phyloP scores from a whole-genome alignment of 202 grass and related monocot species.

The Setaria italica region DNA sequence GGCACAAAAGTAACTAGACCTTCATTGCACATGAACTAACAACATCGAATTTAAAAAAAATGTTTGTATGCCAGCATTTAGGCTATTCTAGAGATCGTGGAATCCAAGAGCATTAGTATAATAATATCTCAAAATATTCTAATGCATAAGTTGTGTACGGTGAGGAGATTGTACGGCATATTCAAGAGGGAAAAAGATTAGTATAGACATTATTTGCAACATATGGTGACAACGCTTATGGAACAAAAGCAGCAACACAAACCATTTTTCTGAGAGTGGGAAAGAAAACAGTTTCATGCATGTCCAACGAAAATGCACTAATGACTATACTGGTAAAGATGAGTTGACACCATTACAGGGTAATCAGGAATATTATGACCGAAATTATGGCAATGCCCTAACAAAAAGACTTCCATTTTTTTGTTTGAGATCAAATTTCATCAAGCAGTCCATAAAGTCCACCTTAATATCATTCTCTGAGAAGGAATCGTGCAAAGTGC shows the following conservation, averaged over 20 bases:
- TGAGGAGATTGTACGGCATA: not conserved
- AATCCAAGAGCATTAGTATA: not conserved
- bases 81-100: not conserved
- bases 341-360: not conserved
- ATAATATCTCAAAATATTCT: constrained; percentile 10
- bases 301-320: constrained; percentile 4
- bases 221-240: constrained; percentile 22
- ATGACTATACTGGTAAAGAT: constrained; percentile 19
- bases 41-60: not conserved
- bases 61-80: not conserved
- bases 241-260: constrained; percentile 28
- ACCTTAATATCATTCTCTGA: constrained; percentile 92
- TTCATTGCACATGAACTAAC: not conserved
- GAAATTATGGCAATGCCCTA: constrained; percentile 11
- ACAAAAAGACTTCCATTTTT: not conserved
- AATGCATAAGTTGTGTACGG: not conserved
- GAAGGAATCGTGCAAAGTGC: constrained; percentile 74
- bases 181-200: not conserved
- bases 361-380: not conserved
- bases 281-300: constrained; percentile 15
- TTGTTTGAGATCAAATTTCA: constrained; percentile 30
- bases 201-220: constrained; percentile 11
- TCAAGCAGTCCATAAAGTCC: constrained; percentile 26
- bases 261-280: not conserved
- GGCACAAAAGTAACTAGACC: constrained; percentile 32